phyloP scores from a whole-genome alignment of 331 rosid species.

The Quercus lobata region DNA sequence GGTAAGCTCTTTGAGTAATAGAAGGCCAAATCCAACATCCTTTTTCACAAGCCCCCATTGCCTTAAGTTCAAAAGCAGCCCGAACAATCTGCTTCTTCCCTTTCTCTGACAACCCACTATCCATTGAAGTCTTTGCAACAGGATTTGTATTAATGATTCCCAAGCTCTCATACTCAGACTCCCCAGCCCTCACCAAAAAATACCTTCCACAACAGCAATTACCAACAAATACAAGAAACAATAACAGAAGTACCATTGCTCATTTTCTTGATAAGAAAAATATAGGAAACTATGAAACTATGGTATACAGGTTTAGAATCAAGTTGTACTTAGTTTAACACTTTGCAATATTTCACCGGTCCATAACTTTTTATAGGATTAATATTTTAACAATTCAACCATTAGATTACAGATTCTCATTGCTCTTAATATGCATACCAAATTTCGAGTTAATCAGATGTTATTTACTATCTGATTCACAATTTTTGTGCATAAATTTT shows the following conservation, averaged over 20 bases:
- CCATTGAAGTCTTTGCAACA: constrained; percentile 81
- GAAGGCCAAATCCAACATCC: constrained; percentile 98
- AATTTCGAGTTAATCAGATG: no score
- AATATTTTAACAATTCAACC: no score
- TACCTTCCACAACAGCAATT: constrained; percentile 49
- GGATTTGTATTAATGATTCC: constrained; percentile 88
- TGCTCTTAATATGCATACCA: no score
- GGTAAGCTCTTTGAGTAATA: constrained; percentile 95
- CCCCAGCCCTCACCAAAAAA: constrained; percentile 88
- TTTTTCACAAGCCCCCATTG: constrained; percentile 73
- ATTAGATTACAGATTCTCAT: no score
- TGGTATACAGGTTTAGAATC: no score
- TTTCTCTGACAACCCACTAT: constrained; percentile 71
- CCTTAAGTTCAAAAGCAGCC: constrained; percentile 75
- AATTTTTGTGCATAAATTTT: no score
- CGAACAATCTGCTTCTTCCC: constrained; percentile 69
- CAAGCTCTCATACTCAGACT: constrained; percentile 75
- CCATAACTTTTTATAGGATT: no score
- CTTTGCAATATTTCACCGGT: no score
- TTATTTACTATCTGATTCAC: no score
- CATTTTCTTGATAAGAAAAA: neutral
- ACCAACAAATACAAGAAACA: neutral
- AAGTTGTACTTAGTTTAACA: no score
- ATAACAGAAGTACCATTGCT: neutral
- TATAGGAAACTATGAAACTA: neutral